Base-by-base conservation (phyloP, 257 asterid genomes). In the Lantana camara region DNA sequence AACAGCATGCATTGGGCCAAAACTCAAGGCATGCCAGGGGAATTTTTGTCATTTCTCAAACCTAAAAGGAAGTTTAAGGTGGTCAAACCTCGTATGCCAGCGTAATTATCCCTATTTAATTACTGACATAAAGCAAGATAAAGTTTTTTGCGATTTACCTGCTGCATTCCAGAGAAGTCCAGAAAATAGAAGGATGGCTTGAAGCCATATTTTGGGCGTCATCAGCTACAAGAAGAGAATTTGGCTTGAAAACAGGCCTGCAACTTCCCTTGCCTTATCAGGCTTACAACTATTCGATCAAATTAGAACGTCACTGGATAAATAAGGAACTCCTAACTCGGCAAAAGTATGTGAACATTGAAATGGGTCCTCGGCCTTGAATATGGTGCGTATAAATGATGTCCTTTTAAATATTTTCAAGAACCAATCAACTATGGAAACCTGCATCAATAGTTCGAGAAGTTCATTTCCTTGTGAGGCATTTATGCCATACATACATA, bases 181-280 rank as follows among this genome's bases (percentile, higher is more conserved):
- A 29, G 73, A 47, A 29, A 64, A 58, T 50, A 85, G 68, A 49
- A 88, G 69, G 64, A 75, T 32, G 42, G 77, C 63, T 50, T 61
- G 83, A 75, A 75, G 69, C 86, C 83, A 75, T 63, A 73, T 59
- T 27, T 74, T 46, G 44, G 63, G 71, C 84, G 50, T 76, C 86
- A 64, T 83, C 79, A 69, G 77, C 79, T 53, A 22, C 47, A 56
- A 53, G 29, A 54, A 46, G 23, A 62, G 42, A 47, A 61, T 14
- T 58, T 55, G 57, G 54, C 59, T 70, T 42, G 32, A 27, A 27
- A 27, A 27, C 57, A 15, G 60, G 42, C 41, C 47, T 42, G 56
- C 55, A 34, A 64, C 56, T 48, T 71, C 41, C 41, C 60, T 72
- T 57, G 20, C 15, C n/a, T n/a, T n/a, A n/a, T n/a, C n/a, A n/a